These are phyloP conservation scores for Ogataea pini DNA, from an alignment of 805 yeast species.

Conservation along the genomic window DNA sequence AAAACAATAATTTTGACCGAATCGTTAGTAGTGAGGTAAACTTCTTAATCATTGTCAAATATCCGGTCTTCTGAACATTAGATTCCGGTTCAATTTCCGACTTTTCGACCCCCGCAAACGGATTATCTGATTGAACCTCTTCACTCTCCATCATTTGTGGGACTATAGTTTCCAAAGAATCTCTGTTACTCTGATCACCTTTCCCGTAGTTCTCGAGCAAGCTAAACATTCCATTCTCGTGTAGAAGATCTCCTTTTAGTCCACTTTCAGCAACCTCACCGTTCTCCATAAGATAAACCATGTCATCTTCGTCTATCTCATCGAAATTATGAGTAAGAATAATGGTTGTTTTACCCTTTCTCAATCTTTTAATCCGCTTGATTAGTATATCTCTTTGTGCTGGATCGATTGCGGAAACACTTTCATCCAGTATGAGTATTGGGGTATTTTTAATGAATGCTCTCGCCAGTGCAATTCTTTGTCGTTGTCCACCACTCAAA, in stretches of 20 bases:
- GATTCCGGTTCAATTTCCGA: neutral
- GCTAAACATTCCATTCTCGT: constrained; percentile 4
- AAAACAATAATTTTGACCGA: constrained; percentile 27
- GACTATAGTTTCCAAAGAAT: constrained; percentile 2
- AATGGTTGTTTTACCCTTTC: constrained; percentile 73
- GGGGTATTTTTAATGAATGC: constrained; percentile 75
- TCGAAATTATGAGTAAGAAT: constrained; percentile 76
- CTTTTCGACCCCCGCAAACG: neutral
- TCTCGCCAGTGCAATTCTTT: constrained; percentile 80
- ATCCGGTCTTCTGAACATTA: neutral
- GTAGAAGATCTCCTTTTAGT: neutral
- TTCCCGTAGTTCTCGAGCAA: constrained; percentile 5
- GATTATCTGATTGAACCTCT: neutral
- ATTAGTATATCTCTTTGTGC: constrained; percentile 47
- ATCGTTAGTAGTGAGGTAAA: neutral
- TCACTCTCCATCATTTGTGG: constrained; percentile 10
- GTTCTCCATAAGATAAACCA: constrained; percentile 49
- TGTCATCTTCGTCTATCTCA: constrained; percentile 58
- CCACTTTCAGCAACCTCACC: constrained; percentile 16
- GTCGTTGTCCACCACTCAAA: constrained; percentile 91
- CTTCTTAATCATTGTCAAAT: neutral
- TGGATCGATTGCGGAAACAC: constrained; percentile 77
- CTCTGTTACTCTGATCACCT: neutral
- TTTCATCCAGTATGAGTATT: constrained; percentile 80
- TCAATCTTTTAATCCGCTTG: constrained; percentile 54